These are phyloP conservation scores for Boletus patriciae DNA, from an alignment of 768 basidiomycete genomes.

Conservation along the genomic window DNA sequence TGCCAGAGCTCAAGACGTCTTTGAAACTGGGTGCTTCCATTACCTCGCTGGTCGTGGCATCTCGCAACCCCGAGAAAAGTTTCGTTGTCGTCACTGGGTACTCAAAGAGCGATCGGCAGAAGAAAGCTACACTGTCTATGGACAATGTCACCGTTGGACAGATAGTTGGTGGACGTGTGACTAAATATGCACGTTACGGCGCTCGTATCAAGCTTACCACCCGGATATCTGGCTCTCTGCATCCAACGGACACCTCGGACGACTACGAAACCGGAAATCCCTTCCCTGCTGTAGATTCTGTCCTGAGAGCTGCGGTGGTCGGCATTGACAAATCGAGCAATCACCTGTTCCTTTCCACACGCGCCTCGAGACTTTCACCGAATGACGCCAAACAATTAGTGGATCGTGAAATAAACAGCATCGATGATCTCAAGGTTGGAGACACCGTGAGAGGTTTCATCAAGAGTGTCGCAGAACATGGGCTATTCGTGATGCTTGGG, in stretches of 20 bases:
- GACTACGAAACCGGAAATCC: constrained; percentile 62
- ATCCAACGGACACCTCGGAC: constrained; percentile 81
- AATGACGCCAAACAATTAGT: constrained; percentile 48
- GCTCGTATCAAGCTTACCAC: constrained; percentile 74
- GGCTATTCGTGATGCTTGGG: constrained; percentile 86
- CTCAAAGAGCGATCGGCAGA: constrained; percentile 54
- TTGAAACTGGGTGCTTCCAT: constrained; percentile 71
- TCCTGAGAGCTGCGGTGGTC: constrained; percentile 72
- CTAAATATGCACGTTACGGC: constrained; percentile 68
- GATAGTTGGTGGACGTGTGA: constrained; percentile 76
- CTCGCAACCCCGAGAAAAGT: constrained; percentile 80
- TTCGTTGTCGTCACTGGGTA: constrained; percentile 82
- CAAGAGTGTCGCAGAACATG: constrained; percentile 83
- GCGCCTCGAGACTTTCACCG: constrained; percentile 66
- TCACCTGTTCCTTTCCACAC: constrained; percentile 77
- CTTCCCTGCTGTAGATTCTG: constrained; percentile 61
- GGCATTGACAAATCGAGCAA: constrained; percentile 63
- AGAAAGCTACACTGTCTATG: constrained; percentile 56
- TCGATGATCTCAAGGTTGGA: constrained; percentile 68
- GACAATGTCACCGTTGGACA: constrained; percentile 72
- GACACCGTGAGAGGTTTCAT: constrained; percentile 84
- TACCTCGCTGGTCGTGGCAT: constrained; percentile 82
- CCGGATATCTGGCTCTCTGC: constrained; percentile 71
- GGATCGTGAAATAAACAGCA: constrained; percentile 65
- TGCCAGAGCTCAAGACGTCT: constrained; percentile 60